Base-by-base conservation (phyloP, 495 filamentous ascomycete genomes). In the Astrocystis sublimbata region DNA sequence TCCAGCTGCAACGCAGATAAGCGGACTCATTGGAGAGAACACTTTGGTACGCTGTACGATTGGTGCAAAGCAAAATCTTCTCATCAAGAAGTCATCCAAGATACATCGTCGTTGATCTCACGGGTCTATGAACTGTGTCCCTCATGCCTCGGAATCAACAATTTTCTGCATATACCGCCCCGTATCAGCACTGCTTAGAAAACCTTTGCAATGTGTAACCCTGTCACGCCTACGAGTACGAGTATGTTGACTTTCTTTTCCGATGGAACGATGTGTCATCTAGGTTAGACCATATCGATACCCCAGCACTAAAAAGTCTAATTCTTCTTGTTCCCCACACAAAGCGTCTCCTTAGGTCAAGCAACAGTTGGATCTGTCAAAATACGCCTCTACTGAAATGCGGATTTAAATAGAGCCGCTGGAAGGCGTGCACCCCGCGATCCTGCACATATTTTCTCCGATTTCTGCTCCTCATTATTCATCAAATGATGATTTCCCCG, bases 1-100 rank as follows among this genome's bases (percentile, higher is more conserved):
- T 17, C 54, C 26, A 57, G 54, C 54, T 57, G 36, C 30, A 35
- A 57, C 54, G 35, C 4, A 23, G 40, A 57, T 57, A 57, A 57
- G 54, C 54, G 31, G 54, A 45, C 40, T 57, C n/a, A 17, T n/a
- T 33, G 31, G 40, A 15, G 12, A n/a, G 38, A 31, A 45, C 33
- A n/a, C 26, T 43, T 43, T n/a, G n/a, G n/a, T n/a, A n/a, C n/a
- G n/a, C n/a, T n/a, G n/a, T n/a, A n/a, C n/a, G n/a, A n/a, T n/a
- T n/a, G n/a, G n/a, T n/a, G n/a, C n/a, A n/a, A n/a, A n/a, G n/a
- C n/a, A n/a, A n/a, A n/a, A n/a, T n/a, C n/a, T n/a, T n/a, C n/a
- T n/a, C n/a, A n/a, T n/a, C n/a, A n/a, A n/a, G n/a, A n/a, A n/a
- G n/a, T n/a, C n/a, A n/a, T n/a, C n/a, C n/a, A n/a, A n/a, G n/a